Conservation (phyloP, 345 rosid species). For the Crucihimalaya himalaica region DNA sequence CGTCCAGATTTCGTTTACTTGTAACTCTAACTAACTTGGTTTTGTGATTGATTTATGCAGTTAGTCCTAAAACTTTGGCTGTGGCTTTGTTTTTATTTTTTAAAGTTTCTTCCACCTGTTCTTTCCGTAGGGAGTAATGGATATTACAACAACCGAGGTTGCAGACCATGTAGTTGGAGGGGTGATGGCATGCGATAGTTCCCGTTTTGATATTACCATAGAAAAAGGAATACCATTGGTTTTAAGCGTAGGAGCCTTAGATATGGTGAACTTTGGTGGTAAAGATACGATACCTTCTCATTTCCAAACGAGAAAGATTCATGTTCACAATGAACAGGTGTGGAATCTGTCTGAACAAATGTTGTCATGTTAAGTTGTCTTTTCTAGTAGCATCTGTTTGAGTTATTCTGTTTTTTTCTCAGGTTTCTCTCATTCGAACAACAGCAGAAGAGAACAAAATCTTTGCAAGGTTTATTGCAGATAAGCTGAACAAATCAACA, state of each 20-base stretch:
- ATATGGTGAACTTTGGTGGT: constrained; percentile 92
- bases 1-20: neutral
- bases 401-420: constrained; percentile 12
- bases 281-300: constrained; percentile 69
- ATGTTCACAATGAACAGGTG: constrained; percentile 86
- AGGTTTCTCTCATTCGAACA: constrained; percentile 88
- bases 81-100: neutral
- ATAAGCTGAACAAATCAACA: constrained; percentile 71
- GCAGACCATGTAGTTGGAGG: constrained; percentile 94
- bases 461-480: constrained; percentile 75
- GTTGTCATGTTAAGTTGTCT: neutral
- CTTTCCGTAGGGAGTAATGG: constrained; percentile 69
- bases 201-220: constrained; percentile 72
- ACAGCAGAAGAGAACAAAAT: constrained; percentile 74
- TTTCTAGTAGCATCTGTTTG: neutral
- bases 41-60: constrained; percentile 14
- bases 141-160: constrained; percentile 90
- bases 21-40: neutral
- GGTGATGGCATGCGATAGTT: constrained; percentile 88
- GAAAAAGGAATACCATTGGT: constrained; percentile 87
- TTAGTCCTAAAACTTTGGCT: neutral
- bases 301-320: constrained; percentile 68
- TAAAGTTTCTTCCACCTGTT: neutral
- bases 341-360: neutral
- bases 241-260: constrained; percentile 88